phyloP scores from a whole-genome alignment of 179 eudicot species.

The Amaranthus tricolor region DNA sequence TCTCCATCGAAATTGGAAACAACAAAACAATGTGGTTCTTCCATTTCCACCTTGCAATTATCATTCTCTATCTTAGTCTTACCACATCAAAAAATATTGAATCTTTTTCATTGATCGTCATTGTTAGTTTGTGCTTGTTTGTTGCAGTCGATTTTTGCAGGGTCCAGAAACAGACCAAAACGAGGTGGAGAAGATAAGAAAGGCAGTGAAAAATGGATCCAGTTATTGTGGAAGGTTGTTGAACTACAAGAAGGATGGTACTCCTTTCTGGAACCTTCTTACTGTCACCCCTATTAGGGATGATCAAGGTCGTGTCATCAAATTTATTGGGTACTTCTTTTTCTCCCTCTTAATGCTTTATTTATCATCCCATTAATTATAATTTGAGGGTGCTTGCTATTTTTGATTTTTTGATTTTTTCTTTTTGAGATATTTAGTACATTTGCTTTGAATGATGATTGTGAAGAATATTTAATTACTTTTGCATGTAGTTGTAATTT shows the following conservation, averaged over 20 bases:
- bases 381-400: not conserved
- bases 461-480: too few relatives aligned
- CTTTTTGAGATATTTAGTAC: not conserved
- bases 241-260: constrained; percentile 92
- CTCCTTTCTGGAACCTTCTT: constrained; percentile 98
- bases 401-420: not conserved
- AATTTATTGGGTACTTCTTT: constrained; percentile 77
- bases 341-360: not conserved
- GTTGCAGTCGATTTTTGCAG: constrained; percentile 88
- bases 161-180: constrained; percentile 83
- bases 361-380: not conserved
- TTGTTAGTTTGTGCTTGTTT: not conserved
- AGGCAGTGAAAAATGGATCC: constrained; percentile 63
- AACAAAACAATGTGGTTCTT: not conserved
- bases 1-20: not conserved
- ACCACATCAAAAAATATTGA: too few relatives aligned
- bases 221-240: constrained; percentile 91
- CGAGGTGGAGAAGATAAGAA: constrained; percentile 80
- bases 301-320: constrained; percentile 69
- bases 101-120: not conserved
- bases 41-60: not conserved
- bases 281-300: constrained; percentile 91
- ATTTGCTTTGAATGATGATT: not conserved
- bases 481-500: not conserved
- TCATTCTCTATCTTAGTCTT: not conserved